Conservation (phyloP, 164 flowering plant species). For the Nymphaea colorata region DNA sequence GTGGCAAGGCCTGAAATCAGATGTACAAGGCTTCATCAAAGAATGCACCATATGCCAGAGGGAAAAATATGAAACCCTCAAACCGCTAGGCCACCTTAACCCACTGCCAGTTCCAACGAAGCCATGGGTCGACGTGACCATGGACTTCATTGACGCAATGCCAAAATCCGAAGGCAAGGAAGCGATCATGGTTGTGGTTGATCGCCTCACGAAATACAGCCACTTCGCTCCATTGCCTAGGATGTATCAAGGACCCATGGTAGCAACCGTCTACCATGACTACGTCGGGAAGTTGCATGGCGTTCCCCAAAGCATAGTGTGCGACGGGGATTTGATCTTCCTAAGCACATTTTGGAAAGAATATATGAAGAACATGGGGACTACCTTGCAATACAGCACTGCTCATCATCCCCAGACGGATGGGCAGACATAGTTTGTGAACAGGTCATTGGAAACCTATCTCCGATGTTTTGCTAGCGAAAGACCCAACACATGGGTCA, state of each 20-base stretch:
- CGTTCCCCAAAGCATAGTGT: neutral
- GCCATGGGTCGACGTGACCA: neutral
- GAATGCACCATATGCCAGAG: neutral
- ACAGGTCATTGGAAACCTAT: neutral
- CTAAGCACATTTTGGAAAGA: neutral
- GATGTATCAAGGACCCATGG: neutral
- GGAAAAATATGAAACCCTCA: neutral
- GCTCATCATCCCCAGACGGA: slow-evolving; percentile 1
- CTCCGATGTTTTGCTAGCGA: too few species aligned
- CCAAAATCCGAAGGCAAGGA: neutral
- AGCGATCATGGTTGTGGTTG: neutral
- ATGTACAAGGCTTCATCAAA: neutral
- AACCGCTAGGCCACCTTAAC: neutral
- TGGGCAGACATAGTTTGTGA: neutral
- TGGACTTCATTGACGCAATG: neutral
- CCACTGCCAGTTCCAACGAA: neutral
- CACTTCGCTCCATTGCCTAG: neutral
- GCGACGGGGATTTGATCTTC: neutral
- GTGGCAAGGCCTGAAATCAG: neutral
- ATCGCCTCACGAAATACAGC: neutral
- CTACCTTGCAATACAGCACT: neutral
- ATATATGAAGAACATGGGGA: neutral
- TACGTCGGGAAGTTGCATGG: neutral
- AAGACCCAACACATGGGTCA: too few species aligned
- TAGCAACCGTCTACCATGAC: neutral